Conservation (phyloP, 192 early-diverging fungal species). For the Entophlyctis luteolus region DNA sequence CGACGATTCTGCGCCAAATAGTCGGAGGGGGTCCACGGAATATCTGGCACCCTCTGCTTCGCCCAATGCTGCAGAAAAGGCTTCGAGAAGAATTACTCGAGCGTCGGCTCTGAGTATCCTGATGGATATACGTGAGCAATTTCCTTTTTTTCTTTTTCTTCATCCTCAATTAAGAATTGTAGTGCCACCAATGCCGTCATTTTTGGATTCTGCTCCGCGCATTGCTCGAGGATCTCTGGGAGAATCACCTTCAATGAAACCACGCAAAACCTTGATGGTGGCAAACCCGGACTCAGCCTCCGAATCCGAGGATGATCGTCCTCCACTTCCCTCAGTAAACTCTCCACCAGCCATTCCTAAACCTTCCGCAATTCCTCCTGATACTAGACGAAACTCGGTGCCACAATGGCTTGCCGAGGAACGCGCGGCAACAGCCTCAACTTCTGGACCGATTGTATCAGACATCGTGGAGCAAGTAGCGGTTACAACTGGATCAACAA, state of each 20-base stretch:
- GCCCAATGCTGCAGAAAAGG: conserved; percentile 5
- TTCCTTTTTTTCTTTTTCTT: neutral
- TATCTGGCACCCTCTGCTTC: conserved; percentile 9
- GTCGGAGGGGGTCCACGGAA: neutral
- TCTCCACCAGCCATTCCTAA: neutral
- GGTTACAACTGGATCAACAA: no score
- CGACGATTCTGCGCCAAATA: neutral
- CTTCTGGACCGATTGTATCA: no score
- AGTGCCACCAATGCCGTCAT: conserved; percentile 15
- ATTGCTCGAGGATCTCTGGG: neutral
- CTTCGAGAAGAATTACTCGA: conserved; percentile 9
- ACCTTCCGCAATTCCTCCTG: neutral
- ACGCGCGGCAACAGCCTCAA: no score
- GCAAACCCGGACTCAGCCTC: conserved; percentile 10
- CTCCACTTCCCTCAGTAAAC: neutral
- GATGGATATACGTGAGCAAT: conserved; percentile 26
- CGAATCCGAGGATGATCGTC: neutral
- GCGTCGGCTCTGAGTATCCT: conserved; percentile 26
- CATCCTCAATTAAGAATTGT: neutral
- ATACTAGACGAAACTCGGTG: no score
- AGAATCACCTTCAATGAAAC: neutral
- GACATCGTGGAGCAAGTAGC: no score
- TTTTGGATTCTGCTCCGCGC: neutral
- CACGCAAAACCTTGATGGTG: conserved; percentile 13
- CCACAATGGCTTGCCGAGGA: no score